Base-by-base conservation (phyloP, 495 filamentous ascomycete genomes). In the Sphaerosporella brunnea region DNA sequence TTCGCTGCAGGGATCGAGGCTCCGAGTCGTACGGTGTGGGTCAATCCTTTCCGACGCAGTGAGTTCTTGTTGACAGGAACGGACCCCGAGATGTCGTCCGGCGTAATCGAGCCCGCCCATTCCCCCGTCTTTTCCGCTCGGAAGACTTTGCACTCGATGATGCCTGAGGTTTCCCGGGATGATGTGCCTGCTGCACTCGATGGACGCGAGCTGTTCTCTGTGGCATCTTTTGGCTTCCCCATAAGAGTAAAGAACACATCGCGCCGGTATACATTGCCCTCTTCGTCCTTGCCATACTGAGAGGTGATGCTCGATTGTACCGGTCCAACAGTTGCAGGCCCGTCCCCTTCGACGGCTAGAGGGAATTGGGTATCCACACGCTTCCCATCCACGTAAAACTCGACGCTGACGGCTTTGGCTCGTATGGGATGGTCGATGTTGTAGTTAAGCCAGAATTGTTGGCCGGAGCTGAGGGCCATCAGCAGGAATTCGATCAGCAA, bases 401-500 rank as follows among this genome's bases (percentile, higher is more conserved):
- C 54, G 4, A 59, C 44, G 8, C 47, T 54, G n/a, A 25, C 32
- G 37, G 44, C 48, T 25, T 49, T 46, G 24, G 42, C 50, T 21
- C 36, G 40, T 28, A 59, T 40, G 0, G 55, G 44, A 20, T 58
- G 23, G 23, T 53, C 28, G 34, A 51, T 53, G 2, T 24, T 44
- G 45, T 58, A 59, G 18, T 48, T 45, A 23, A 58, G 30, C 51
- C 55, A 59, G 34, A 58, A 59, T 34, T 59, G 50, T 4, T 58
- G 54, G 5, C 55, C 54, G n/a, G 20, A 25, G 23, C 40, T 24
- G 26, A 8, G 20, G 28, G 13, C 5, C 13, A 13, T 32, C 28
- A 32, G 28, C 5, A n/a, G n/a, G n/a, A n/a, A n/a, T n/a, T n/a
- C n/a, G n/a, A n/a, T n/a, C n/a, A n/a, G n/a, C n/a, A n/a, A n/a